phyloP scores from a whole-genome alignment of 2,329 filamentous ascomycete genomes.

The Coccinonectria pachysandricola region DNA sequence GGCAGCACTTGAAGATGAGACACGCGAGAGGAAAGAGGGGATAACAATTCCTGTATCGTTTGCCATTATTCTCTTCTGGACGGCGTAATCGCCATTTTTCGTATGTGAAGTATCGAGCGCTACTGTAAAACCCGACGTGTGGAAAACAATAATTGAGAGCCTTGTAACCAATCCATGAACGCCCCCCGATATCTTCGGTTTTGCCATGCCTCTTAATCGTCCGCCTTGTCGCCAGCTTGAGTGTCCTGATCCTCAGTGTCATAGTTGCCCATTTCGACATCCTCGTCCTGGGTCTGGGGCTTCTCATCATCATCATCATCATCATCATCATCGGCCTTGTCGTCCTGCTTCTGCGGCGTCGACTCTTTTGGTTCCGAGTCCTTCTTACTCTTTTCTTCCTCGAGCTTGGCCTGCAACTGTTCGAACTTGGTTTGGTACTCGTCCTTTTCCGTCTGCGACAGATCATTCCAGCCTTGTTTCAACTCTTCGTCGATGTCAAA shows the following conservation, averaged over 20 bases:
- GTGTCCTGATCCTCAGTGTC: slow-evolving; percentile 33
- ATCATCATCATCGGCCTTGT: slow-evolving; percentile 12
- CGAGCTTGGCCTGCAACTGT: slow-evolving; percentile 13
- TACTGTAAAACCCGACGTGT: too few relatives aligned
- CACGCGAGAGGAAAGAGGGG: slow-evolving; percentile 5
- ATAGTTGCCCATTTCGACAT: slow-evolving; percentile 38
- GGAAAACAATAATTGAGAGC: too few relatives aligned
- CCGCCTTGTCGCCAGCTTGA: slow-evolving; percentile 24
- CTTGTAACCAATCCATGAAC: too few relatives aligned
- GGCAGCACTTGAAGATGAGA: slow-evolving; percentile 7
- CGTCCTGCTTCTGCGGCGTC: slow-evolving; percentile 11
- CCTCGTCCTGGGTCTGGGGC: slow-evolving; percentile 32
- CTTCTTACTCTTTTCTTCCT: slow-evolving; percentile 17
- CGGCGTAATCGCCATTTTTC: slow-evolving; percentile 3
- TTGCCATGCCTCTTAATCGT: too few relatives aligned
- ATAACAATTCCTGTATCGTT: slow-evolving; percentile 4
- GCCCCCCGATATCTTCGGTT: too few relatives aligned
- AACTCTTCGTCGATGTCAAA: slow-evolving; percentile 44
- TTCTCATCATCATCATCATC: slow-evolving; percentile 19
- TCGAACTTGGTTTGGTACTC: slow-evolving; percentile 32
- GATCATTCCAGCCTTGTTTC: slow-evolving; percentile 42
- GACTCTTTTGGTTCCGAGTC: slow-evolving; percentile 21
- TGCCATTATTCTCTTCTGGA: slow-evolving; percentile 7
- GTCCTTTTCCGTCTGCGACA: slow-evolving; percentile 38
- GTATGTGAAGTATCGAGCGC: slow-evolving; percentile 5